Evolutionary conservation across 2,329 filamentous ascomycete genomes (phyloP).

Genomic region (Botrytis squamosa): DNA sequence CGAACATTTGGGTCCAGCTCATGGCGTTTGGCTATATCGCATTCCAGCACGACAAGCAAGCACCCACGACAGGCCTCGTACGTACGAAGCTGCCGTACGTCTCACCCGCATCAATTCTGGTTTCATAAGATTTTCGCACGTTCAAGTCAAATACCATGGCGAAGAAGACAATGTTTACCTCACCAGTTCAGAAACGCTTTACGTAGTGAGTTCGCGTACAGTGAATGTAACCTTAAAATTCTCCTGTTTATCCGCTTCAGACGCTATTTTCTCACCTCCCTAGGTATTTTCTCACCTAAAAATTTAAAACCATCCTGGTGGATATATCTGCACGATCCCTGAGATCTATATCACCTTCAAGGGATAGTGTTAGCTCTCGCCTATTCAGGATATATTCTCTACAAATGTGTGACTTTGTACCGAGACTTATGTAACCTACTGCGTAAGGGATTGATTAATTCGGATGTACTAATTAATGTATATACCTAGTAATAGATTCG

Average conservation of each 20-base stretch:
- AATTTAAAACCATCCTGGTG: background rate
- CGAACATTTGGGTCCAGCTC: background rate
- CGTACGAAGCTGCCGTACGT: background rate
- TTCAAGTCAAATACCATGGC: background rate
- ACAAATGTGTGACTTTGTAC: background rate
- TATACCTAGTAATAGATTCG: background rate
- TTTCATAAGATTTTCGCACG: background rate
- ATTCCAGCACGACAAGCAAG: background rate
- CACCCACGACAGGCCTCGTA: background rate
- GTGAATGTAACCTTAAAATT: conserved; percentile 10
- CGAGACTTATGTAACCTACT: background rate
- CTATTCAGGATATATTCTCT: background rate
- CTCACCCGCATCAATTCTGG: background rate
- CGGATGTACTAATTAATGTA: background rate
- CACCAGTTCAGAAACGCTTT: background rate
- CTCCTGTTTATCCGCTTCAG: background rate
- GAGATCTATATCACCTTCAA: background rate
- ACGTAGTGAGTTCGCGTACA: background rate
- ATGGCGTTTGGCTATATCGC: background rate
- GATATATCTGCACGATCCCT: conserved; percentile 1
- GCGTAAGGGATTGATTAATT: background rate
- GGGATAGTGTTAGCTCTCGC: background rate
- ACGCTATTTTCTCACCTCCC: conserved; percentile 8
- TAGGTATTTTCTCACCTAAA: background rate
- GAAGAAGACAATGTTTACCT: background rate